phyloP scores from a whole-genome alignment of 345 rosid species.

The Citrus sinensis region DNA sequence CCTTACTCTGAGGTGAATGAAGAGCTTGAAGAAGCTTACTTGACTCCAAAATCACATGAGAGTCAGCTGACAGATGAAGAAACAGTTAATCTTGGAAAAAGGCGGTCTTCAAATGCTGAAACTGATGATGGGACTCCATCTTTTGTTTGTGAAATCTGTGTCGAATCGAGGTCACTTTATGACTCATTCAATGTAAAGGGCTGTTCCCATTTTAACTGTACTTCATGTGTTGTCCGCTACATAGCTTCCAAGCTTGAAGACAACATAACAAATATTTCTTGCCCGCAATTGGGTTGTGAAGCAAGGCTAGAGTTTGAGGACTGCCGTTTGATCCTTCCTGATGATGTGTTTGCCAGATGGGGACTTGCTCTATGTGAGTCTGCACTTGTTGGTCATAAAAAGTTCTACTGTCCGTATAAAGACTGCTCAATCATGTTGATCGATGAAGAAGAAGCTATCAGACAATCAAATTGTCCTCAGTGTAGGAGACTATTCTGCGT shows the following conservation, averaged over 20 bases:
- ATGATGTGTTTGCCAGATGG: constrained; percentile 44
- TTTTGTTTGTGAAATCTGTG: constrained; percentile 44
- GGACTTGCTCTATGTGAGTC: constrained; percentile 53
- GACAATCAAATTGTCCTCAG: constrained; percentile 37
- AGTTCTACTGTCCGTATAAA: constrained; percentile 51
- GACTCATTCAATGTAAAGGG: constrained; percentile 39
- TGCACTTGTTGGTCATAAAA: constrained; percentile 24
- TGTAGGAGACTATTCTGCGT: constrained; percentile 52
- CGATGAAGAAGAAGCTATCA: constrained; percentile 26
- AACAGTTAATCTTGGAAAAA: neutral
- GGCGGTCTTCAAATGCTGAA: neutral
- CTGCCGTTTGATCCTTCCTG: constrained; percentile 38
- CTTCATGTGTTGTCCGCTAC: constrained; percentile 40
- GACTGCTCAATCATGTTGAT: constrained; percentile 44
- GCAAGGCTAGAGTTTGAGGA: constrained; percentile 33
- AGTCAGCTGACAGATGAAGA: neutral
- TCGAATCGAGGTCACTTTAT: constrained; percentile 25
- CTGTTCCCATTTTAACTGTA: constrained; percentile 51
- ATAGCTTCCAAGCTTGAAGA: constrained; percentile 49
- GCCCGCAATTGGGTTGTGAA: constrained; percentile 33
- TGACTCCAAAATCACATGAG: neutral
- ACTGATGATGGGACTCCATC: neutral
- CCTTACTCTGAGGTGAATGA: neutral
- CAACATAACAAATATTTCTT: constrained; percentile 22
- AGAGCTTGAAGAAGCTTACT: neutral